phyloP scores from a whole-genome alignment of 1,139 yeast genomes.

The Pneumocystis carinii region DNA sequence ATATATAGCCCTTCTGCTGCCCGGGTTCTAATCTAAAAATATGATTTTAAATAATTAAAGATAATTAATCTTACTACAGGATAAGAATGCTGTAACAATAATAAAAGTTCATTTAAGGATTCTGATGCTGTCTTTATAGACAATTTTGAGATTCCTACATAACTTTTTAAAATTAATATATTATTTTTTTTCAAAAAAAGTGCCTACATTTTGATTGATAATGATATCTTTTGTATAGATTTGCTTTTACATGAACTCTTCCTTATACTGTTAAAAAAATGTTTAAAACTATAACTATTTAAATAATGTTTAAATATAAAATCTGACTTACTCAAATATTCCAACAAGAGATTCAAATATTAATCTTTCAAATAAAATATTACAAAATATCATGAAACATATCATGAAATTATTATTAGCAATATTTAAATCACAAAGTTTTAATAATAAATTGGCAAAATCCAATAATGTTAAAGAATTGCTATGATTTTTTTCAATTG shows the following conservation, averaged over 20 bases:
- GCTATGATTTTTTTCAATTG: neutral
- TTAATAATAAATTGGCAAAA: neutral
- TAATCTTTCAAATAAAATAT: neutral
- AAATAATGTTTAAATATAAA: neutral
- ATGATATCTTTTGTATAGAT: neutral
- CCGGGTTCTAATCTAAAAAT: neutral
- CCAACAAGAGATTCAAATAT: slow-evolving; percentile 1
- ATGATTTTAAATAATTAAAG: neutral
- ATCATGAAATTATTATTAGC: neutral
- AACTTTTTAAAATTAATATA: neutral
- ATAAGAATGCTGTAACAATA: neutral
- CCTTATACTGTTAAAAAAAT: neutral
- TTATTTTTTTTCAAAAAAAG: neutral
- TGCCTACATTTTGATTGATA: neutral
- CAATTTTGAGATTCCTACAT: neutral
- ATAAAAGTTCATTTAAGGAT: neutral
- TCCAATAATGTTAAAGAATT: neutral
- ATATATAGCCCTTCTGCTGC: neutral
- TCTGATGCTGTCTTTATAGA: neutral
- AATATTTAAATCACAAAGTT: neutral
- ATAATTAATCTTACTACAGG: neutral
- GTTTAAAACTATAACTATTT: neutral
- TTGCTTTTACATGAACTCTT: neutral
- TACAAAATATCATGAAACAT: neutral
- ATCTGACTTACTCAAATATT: neutral